These are phyloP conservation scores for Teunomyces gatunensis DNA, from an alignment of 805 yeast genomes.

Conservation along the genomic window DNA sequence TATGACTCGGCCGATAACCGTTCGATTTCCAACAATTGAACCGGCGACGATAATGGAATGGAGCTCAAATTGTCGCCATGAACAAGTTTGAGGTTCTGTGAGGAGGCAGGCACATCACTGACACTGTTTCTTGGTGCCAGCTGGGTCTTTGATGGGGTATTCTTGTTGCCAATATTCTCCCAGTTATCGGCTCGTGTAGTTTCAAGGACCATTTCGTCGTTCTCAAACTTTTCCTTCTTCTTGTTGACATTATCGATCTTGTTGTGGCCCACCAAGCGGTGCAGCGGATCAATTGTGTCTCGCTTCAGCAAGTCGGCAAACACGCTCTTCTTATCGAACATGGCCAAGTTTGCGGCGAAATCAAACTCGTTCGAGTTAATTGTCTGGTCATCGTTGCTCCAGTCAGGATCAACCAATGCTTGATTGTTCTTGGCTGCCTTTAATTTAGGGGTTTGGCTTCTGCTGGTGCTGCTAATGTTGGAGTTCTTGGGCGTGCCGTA, in stretches of 20 bases:
- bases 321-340: constrained; percentile 77
- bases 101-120: background rate
- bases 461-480: constrained; percentile 1
- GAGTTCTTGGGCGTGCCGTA: constrained; percentile 4
- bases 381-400: constrained; percentile 46
- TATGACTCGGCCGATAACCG: constrained; percentile 49
- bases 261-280: constrained; percentile 75
- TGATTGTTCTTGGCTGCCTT: constrained; percentile 1
- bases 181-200: constrained; percentile 45
- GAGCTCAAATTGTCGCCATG: constrained; percentile 21
- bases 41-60: constrained; percentile 67
- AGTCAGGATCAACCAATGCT: constrained; percentile 35
- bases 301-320: constrained; percentile 69
- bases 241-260: constrained; percentile 33
- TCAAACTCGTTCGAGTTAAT: constrained; percentile 72
- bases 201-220: constrained; percentile 72
- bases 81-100: constrained; percentile 17
- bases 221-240: constrained; percentile 53
- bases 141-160: constrained; percentile 10
- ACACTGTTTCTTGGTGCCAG: background rate
- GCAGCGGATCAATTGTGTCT: constrained; percentile 59
- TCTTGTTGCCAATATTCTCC: constrained; percentile 43
- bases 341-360: constrained; percentile 74
- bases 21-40: constrained; percentile 77
- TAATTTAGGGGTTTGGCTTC: constrained; percentile 5